Conservation (phyloP, 1,139 yeast genomes). For the Pichia sp. region DNA sequence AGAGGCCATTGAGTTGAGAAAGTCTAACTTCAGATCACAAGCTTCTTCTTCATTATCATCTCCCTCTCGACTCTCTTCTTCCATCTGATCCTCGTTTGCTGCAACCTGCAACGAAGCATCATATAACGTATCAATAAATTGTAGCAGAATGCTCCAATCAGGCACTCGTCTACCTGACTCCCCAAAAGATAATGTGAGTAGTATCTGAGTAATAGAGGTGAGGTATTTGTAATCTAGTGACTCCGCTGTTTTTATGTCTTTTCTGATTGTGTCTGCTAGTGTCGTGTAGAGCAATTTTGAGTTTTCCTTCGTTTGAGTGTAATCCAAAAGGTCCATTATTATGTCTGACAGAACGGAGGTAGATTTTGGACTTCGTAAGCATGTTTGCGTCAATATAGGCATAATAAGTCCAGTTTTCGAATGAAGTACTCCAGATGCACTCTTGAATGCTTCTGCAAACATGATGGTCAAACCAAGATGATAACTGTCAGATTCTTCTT, state of each 20-base stretch:
- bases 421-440: constrained; percentile 69
- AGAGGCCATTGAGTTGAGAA: constrained; percentile 35
- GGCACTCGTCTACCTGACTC: constrained; percentile 64
- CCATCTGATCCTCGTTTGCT: constrained; percentile 3
- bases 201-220: constrained; percentile 29
- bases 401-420: constrained; percentile 59
- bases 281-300: constrained; percentile 41
- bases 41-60: constrained; percentile 17
- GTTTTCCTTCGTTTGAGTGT: constrained; percentile 51
- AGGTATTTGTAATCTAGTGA: constrained; percentile 12
- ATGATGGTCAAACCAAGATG: constrained; percentile 55
- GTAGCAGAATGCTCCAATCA: constrained; percentile 38
- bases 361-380: constrained; percentile 31
- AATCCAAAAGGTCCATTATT: constrained; percentile 56
- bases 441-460: constrained; percentile 70
- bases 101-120: constrained; percentile 10
- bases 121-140: constrained; percentile 19
- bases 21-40: constrained; percentile 28
- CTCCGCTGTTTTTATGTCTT: constrained; percentile 8
- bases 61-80: constrained; percentile 5
- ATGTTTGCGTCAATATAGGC: constrained; percentile 40
- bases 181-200: constrained; percentile 51
- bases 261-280: constrained; percentile 24
- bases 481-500: constrained; percentile 36
- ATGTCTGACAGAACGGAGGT: constrained; percentile 56